phyloP scores from a whole-genome alignment of 108 stramenopile species.

The Stephanodiscus triporus region DNA sequence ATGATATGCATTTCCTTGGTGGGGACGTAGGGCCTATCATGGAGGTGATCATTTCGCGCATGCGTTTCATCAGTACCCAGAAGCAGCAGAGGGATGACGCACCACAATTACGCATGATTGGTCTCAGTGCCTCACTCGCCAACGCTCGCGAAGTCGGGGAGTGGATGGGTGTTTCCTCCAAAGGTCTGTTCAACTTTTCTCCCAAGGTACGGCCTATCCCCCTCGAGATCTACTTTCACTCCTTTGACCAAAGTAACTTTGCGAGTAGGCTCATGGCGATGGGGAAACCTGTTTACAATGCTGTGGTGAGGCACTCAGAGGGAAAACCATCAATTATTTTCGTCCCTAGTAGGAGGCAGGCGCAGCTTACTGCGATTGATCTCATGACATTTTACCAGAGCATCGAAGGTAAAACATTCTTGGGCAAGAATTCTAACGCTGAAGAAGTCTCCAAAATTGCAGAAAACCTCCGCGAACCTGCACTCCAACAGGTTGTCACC shows the following conservation, averaged over 20 bases:
- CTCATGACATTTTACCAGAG: constrained; percentile 91
- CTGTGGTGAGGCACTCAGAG: constrained; percentile 74
- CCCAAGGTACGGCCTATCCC: constrained; percentile 93
- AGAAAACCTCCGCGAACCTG: constrained; percentile 68
- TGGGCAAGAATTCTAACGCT: constrained; percentile 39
- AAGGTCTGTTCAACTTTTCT: constrained; percentile 94
- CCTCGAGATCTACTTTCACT: constrained; percentile 92
- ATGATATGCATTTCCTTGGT: constrained; percentile 97
- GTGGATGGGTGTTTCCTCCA: constrained; percentile 94
- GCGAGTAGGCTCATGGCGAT: constrained; percentile 92
- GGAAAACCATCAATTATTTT: constrained; percentile 87
- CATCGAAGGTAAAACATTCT: constrained; percentile 59
- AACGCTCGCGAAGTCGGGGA: constrained; percentile 98
- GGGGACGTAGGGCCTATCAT: constrained; percentile 89
- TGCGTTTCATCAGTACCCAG: constrained; percentile 91
- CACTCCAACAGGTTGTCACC: constrained; percentile 84
- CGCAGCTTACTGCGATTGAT: constrained; percentile 97
- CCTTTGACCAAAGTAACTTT: constrained; percentile 94
- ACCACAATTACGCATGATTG: constrained; percentile 84
- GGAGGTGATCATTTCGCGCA: constrained; percentile 96
- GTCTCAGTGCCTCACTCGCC: constrained; percentile 91
- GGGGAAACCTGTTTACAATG: constrained; percentile 95
- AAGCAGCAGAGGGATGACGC: constrained; percentile 52
- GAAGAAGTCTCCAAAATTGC: constrained; percentile 39
- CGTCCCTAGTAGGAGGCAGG: constrained; percentile 96